Percentiles rank a stretch among this genome's conserved stretches.
Evolutionary conservation across 1,284 basidiomycete genomes (phyloP).

Genomic region (Tylopilus sp.): DNA sequence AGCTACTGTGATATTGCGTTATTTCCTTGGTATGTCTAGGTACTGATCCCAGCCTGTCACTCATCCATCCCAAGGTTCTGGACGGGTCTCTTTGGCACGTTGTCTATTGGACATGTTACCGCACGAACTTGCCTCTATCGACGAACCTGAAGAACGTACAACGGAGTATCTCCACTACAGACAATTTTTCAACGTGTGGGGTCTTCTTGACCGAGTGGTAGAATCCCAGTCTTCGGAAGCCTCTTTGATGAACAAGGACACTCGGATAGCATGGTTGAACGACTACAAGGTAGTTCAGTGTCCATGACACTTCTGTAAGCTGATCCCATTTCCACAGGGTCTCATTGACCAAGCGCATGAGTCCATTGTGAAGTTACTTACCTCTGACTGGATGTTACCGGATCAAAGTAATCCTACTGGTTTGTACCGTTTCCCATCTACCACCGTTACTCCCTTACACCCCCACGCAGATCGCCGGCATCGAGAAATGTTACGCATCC

Average conservation of each 20-base stretch:
- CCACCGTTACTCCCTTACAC: constrained; percentile 12
- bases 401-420: constrained; percentile 55
- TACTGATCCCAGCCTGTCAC: background rate
- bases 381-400: constrained; percentile 74
- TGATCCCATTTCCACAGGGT: constrained; percentile 45
- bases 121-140: constrained; percentile 62
- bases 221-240: constrained; percentile 63
- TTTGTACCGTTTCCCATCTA: constrained; percentile 35
- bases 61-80: constrained; percentile 59
- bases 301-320: background rate
- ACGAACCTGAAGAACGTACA: constrained; percentile 65
- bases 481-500: constrained; percentile 78
- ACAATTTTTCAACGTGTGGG: constrained; percentile 77
- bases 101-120: constrained; percentile 72
- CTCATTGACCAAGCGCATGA: constrained; percentile 66
- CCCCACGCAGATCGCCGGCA: constrained; percentile 60
- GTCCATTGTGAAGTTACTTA: constrained; percentile 69
- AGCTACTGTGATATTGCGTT: constrained; percentile 83
- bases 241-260: constrained; percentile 63
- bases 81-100: constrained; percentile 75
- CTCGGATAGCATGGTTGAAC: constrained; percentile 63
- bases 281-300: constrained; percentile 61
- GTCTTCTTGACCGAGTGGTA: constrained; percentile 60
- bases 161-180: constrained; percentile 76
- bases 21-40: constrained; percentile 75